These are phyloP conservation scores for Fragilaria radians DNA, from an alignment of 108 stramenopile species.

Conservation along the genomic window DNA sequence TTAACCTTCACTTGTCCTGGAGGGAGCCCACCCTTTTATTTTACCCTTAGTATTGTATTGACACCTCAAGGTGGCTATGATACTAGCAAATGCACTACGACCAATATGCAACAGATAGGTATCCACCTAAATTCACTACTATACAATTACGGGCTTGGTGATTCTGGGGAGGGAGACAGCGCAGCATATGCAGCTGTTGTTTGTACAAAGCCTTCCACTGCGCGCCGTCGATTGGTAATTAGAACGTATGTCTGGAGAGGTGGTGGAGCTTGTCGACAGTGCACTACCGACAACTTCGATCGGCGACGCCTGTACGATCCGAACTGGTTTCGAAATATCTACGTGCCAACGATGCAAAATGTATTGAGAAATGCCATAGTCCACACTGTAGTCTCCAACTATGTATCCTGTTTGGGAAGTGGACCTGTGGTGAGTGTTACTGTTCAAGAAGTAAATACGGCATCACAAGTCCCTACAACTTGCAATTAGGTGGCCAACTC, in stretches of 20 bases:
- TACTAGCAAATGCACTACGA: not conserved
- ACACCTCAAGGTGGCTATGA: not conserved
- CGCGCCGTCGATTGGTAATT: not conserved
- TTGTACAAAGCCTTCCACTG: not conserved
- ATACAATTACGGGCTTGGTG: not conserved
- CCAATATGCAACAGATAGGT: not conserved
- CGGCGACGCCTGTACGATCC: not conserved
- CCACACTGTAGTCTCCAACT: not conserved
- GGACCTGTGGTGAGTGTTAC: not conserved
- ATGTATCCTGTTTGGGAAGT: not conserved
- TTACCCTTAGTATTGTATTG: not conserved
- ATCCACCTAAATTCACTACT: not conserved
- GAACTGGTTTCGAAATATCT: not conserved
- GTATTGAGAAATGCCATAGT: not conserved
- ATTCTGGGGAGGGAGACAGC: not conserved
- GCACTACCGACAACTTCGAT: not conserved
- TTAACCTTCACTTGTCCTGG: too few relatives aligned
- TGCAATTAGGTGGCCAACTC: too few relatives aligned
- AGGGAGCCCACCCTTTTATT: not conserved
- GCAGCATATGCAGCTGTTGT: not conserved
- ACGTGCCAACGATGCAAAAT: not conserved
- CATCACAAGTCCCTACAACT: too few relatives aligned
- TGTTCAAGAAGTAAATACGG: not conserved
- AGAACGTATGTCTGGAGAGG: not conserved
- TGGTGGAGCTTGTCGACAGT: not conserved